These are phyloP conservation scores for Eucalyptus rudis DNA, from an alignment of 345 rosid species.

Conservation along the genomic window DNA sequence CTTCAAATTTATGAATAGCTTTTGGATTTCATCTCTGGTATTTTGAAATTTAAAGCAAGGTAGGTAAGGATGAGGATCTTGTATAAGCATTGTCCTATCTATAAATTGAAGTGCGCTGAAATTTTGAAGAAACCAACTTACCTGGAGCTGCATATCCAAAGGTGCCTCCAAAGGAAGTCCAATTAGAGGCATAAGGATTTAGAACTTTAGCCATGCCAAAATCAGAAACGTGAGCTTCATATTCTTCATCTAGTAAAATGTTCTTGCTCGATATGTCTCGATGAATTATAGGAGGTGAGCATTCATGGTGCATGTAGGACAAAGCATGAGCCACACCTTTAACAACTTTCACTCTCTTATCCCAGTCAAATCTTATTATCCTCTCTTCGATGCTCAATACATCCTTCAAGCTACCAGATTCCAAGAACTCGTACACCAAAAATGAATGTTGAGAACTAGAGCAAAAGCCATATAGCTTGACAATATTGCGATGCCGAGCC, in stretches of 20 bases:
- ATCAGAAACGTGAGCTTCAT: background rate
- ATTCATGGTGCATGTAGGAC: background rate
- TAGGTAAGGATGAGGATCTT: background rate
- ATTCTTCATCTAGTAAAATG: background rate
- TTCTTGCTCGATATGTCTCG: background rate
- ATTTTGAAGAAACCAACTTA: background rate
- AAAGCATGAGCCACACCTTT: background rate
- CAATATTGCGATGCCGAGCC: background rate
- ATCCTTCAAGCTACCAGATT: background rate
- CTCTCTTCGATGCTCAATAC: background rate
- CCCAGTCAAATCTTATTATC: constrained; percentile 8
- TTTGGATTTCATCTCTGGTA: background rate
- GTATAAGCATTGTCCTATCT: background rate
- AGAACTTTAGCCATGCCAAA: background rate
- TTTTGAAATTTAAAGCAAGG: background rate
- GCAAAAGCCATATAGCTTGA: background rate
- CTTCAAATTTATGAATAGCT: background rate
- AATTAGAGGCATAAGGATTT: background rate
- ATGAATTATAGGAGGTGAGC: background rate
- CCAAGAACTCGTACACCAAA: background rate
- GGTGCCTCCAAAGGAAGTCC: background rate
- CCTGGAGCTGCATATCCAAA: background rate
- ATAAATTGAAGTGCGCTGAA: background rate
- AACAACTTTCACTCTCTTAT: background rate
- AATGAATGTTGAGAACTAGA: background rate